A percentile compares a stretch with the other conserved stretches of the same genome.
Evolutionary conservation across 2,329 filamentous ascomycete species (phyloP).

Genomic region (Scolecobasidium constrictum): DNA sequence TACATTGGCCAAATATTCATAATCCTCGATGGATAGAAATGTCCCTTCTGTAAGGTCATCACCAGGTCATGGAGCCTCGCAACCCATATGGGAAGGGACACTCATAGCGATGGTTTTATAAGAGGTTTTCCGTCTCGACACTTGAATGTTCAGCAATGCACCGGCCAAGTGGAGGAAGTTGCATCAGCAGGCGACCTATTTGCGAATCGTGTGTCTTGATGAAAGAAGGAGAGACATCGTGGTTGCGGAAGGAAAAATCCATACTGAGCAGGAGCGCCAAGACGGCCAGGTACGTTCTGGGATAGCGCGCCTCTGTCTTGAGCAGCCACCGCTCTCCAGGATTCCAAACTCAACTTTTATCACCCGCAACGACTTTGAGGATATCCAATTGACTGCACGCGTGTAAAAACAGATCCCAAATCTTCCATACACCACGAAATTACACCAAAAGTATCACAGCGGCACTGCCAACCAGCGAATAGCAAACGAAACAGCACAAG

Average conservation of each 20-base stretch:
- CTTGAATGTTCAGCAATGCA: slow-evolving; percentile 31
- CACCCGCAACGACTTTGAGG: not conserved
- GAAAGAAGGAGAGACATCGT: slow-evolving; percentile 23
- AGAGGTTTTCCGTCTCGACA: slow-evolving; percentile 60
- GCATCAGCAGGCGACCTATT: slow-evolving; percentile 51
- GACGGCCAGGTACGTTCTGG: no score
- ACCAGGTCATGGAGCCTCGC: slow-evolving; percentile 46
- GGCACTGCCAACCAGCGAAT: no score
- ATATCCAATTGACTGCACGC: no score
- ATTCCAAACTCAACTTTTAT: not conserved
- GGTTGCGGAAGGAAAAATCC: no score
- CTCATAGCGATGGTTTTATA: slow-evolving; percentile 80
- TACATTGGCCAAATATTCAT: no score
- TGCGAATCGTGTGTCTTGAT: slow-evolving; percentile 57
- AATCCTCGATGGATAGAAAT: no score
- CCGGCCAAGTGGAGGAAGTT: slow-evolving; percentile 31
- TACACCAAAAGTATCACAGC: no score
- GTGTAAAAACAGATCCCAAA: no score
- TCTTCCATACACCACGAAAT: no score
- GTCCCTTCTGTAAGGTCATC: slow-evolving; percentile 59
- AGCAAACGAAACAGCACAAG: no score
- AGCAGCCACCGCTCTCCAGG: not conserved
- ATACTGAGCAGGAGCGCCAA: no score
- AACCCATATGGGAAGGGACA: slow-evolving; percentile 43
- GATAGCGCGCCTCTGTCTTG: not conserved